Evolutionary conservation across 2,329 filamentous ascomycete genomes (phyloP), one percentile per base, ranked within the genome.

Genomic region (Ophiostoma pallidulum): DNA sequence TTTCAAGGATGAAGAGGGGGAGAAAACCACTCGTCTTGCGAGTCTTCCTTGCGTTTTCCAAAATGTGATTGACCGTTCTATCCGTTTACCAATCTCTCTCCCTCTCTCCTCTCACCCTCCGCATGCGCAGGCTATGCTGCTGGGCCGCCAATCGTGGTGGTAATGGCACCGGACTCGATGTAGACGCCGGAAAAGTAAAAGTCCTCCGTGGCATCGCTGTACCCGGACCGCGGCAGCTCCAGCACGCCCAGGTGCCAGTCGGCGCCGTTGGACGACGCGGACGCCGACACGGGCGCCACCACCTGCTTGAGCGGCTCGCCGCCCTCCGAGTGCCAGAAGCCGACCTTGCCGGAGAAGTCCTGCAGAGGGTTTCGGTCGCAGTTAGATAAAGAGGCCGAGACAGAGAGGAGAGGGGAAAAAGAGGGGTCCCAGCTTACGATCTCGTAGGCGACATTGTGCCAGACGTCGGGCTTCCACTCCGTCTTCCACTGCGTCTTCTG

Each of bases 391-490:
- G n/a, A n/a, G n/a, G n/a, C n/a, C n/a, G n/a, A n/a, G n/a, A n/a
- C n/a, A n/a, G n/a, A n/a, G n/a, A n/a, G n/a, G n/a, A n/a, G n/a
- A n/a, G n/a, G n/a, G n/a, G n/a, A n/a, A n/a, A n/a, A n/a, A n/a
- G n/a, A n/a, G n/a, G n/a, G n/a, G n/a, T n/a, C n/a, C n/a, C n/a
- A n/a, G n/a, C 24, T 5, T 28, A 28, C 24, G 51, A 86, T 84
- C 60, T 80, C 81, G 58, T 86, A 86, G 41, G 82, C 83, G 57
- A 86, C 72, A 60, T 88, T 88, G 62, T 87, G 82, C 83, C 83
- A 87, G 10, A 80, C 75, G 35, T 72, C 77, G 1, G 81, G 69
- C 45, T 70, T 70, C 62, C 82, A 80, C 52, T 75, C 68, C 1
- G 72, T 70, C 56, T 73, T 75, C 81, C 82, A 87, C 56, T 84